phyloP scores from a whole-genome alignment of 2,329 filamentous ascomycete genomes.

The Scedosporium boydii region DNA sequence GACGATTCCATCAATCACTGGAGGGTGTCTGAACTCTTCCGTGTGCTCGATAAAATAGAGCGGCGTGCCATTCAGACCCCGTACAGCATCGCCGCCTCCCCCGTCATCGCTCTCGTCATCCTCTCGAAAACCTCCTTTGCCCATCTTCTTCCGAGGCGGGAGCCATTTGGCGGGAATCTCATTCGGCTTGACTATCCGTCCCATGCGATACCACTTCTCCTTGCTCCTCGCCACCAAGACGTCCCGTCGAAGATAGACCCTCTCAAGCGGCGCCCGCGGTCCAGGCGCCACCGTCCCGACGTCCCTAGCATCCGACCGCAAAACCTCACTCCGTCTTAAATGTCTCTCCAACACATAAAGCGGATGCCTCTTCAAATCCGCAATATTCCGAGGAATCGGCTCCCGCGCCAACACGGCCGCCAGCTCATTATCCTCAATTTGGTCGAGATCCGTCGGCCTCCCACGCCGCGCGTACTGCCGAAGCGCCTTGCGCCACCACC shows the following conservation, averaged over 20 bases:
- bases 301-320: constrained; percentile 58
- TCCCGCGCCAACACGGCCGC: constrained; percentile 62
- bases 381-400: constrained; percentile 75
- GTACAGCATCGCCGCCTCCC: constrained; percentile 27
- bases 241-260: constrained; percentile 73
- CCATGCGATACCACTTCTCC: constrained; percentile 86
- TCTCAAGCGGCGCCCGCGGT: constrained; percentile 54
- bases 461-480: constrained; percentile 32
- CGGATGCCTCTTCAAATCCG: constrained; percentile 82
- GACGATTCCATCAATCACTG: constrained; percentile 63
- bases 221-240: constrained; percentile 69
- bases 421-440: constrained; percentile 74
- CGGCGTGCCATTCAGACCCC: constrained; percentile 39
- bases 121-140: constrained; percentile 12
- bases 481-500: constrained; percentile 47
- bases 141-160: constrained; percentile 23
- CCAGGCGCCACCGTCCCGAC: constrained; percentile 72
- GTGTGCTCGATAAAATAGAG: constrained; percentile 58
- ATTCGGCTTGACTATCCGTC: constrained; percentile 65
- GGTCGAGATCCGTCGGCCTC: constrained; percentile 56
- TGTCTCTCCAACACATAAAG: constrained; percentile 79
- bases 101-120: constrained; percentile 13
- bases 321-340: constrained; percentile 71
- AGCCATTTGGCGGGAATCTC: constrained; percentile 78
- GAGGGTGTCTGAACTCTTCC: constrained; percentile 63